Conservation (phyloP, 2,329 filamentous ascomycete genomes). For the Cercospora nicotianae region DNA sequence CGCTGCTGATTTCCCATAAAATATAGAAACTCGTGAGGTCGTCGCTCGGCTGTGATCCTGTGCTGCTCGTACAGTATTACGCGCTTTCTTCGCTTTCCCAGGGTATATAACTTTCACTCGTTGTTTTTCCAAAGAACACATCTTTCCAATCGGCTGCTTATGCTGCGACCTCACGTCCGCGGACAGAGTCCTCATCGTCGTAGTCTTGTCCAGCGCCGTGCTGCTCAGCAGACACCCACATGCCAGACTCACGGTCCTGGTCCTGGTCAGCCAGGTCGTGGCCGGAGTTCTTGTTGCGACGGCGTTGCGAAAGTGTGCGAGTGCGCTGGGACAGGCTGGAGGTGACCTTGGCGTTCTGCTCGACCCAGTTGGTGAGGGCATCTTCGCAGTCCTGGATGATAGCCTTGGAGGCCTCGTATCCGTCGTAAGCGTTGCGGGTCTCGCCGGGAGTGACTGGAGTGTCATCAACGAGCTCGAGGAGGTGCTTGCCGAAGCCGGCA, state of each 20-base stretch:
- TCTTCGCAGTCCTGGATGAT: conserved; percentile 99
- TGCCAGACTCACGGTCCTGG: conserved; percentile 66
- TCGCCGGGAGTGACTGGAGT: conserved; percentile 96
- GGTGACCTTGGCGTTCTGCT: conserved; percentile 81
- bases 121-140: conserved; percentile 12
- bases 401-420: conserved; percentile 95
- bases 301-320: conserved; percentile 82
- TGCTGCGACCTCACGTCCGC: conserved; percentile 45
- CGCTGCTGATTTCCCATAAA: conserved; percentile 18
- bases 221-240: conserved; percentile 76
- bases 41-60: conserved; percentile 26
- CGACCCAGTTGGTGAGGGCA: conserved; percentile 94
- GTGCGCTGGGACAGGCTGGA: conserved; percentile 85
- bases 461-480: conserved; percentile 95
- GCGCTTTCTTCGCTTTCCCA: conserved; percentile 26
- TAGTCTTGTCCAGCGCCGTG: conserved; percentile 61
- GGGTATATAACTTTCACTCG: conserved; percentile 28
- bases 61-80: conserved; percentile 29
- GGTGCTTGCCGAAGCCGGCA: conserved; percentile 94
- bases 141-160: conserved; percentile 14
- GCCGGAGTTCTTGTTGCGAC: conserved; percentile 67
- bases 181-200: conserved; percentile 58
- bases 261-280: conserved; percentile 84
- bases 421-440: conserved; percentile 92
- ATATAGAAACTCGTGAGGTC: conserved; percentile 24